Percentiles rank a stretch among this genome's conserved stretches.
Conservation (phyloP, 2,329 filamentous ascomycete genomes). For the Chaetomiaceae sp. region DNA sequence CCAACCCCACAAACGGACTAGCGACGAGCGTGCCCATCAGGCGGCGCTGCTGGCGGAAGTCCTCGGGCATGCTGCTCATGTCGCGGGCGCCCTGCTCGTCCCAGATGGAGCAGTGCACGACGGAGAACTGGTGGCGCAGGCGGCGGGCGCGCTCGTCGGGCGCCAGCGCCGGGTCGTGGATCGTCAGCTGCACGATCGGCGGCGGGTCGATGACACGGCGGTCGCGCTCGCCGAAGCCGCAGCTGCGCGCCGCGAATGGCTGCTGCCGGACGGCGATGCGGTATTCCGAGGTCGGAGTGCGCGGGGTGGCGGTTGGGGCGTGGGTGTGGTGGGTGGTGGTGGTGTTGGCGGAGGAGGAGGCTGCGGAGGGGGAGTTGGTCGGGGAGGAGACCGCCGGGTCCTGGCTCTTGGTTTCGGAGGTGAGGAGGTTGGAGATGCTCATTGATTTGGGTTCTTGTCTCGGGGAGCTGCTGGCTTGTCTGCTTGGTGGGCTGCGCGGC, state of each 20-base stretch:
- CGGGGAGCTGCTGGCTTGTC: slow-evolving; percentile 22
- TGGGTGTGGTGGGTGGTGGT: background rate
- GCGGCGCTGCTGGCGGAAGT: slow-evolving; percentile 64
- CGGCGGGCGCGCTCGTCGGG: slow-evolving; percentile 46
- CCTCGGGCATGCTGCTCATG: slow-evolving; percentile 64
- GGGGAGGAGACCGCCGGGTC: background rate
- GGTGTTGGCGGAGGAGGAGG: slow-evolving; percentile 1
- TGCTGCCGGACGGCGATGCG: slow-evolving; percentile 65
- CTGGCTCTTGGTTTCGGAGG: background rate
- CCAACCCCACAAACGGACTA: slow-evolving; percentile 68
- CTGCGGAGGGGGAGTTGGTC: slow-evolving; percentile 3
- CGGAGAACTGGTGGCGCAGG: slow-evolving; percentile 58
- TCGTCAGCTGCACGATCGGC: slow-evolving; percentile 68
- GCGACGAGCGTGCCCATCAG: slow-evolving; percentile 76
- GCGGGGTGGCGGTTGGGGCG: slow-evolving; percentile 7
- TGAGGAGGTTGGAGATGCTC: slow-evolving; percentile 29
- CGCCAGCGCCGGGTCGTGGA: slow-evolving; percentile 51
- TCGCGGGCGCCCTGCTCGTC: slow-evolving; percentile 62
- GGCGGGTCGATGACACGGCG: slow-evolving; percentile 77
- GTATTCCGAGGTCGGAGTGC: slow-evolving; percentile 28
- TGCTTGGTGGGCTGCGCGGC: slow-evolving; percentile 22
- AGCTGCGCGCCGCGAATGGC: slow-evolving; percentile 69
- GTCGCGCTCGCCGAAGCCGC: slow-evolving; percentile 77
- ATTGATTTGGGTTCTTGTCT: slow-evolving; percentile 27
- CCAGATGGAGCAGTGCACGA: slow-evolving; percentile 72